These are phyloP conservation scores for Dionaea muscipula DNA, from an alignment of 179 eudicot species.

Conservation along the genomic window DNA sequence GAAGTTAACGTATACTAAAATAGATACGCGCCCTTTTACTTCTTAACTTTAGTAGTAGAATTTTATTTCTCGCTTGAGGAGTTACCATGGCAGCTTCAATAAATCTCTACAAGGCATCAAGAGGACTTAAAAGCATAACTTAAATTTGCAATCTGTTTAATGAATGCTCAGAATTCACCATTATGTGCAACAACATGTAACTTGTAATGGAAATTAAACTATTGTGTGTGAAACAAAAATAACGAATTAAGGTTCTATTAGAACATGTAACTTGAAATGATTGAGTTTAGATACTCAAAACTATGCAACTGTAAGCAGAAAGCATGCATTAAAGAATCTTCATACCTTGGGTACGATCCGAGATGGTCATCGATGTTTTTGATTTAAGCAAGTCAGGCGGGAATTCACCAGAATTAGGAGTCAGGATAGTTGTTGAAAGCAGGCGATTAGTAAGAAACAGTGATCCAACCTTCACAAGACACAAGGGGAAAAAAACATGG, in stretches of 20 bases:
- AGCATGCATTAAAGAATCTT: neutral
- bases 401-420: slow-evolving; percentile 54
- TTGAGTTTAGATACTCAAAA: neutral
- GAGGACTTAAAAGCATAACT: neutral
- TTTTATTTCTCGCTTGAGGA: neutral
- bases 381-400: slow-evolving; percentile 54
- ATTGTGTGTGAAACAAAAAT: neutral
- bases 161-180: neutral
- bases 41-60: neutral
- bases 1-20: neutral
- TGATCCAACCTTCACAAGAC: slow-evolving; percentile 1
- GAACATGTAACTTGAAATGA: neutral
- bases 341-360: slow-evolving; percentile 58
- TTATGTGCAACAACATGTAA: neutral
- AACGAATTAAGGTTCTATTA: neutral
- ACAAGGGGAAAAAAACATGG: neutral
- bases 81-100: too few relatives aligned
- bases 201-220: neutral
- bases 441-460: slow-evolving; percentile 25
- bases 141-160: neutral
- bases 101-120: too few relatives aligned
- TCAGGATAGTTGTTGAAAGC: slow-evolving; percentile 47
- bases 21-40: neutral
- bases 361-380: slow-evolving; percentile 24
- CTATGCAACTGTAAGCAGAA: neutral